These are phyloP conservation scores for Albophoma yamanashiensis DNA, from an alignment of 2,329 filamentous ascomycete genomes.

Conservation along the genomic window DNA sequence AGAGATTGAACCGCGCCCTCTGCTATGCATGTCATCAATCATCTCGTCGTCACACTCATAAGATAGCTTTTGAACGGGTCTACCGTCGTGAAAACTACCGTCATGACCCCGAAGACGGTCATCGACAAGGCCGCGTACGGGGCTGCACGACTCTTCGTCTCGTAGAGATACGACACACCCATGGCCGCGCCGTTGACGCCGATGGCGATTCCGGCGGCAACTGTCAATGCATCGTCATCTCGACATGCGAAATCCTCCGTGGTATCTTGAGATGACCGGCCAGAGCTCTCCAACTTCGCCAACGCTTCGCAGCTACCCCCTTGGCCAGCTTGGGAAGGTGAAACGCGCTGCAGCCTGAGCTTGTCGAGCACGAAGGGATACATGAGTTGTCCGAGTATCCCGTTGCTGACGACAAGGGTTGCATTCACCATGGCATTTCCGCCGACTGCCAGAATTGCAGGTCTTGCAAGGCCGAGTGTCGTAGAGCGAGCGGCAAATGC, in stretches of 20 bases:
- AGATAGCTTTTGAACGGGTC: constrained; percentile 31
- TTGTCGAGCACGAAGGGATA: constrained; percentile 24
- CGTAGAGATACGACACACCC: constrained; percentile 47
- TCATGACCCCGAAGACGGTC: constrained; percentile 46
- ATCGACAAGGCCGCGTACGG: constrained; percentile 47
- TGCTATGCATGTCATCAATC: not conserved
- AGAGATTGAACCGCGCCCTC: not conserved
- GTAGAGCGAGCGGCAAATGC: constrained; percentile 39
- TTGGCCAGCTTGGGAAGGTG: not conserved
- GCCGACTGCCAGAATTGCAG: constrained; percentile 31
- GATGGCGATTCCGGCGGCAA: constrained; percentile 40
- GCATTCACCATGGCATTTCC: constrained; percentile 38
- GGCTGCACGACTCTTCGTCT: constrained; percentile 38
- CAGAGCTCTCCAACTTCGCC: not conserved
- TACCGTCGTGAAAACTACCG: constrained; percentile 41
- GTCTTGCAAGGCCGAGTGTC: constrained; percentile 37
- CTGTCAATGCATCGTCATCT: constrained; percentile 19
- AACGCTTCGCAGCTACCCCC: not conserved
- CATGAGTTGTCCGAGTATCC: constrained; percentile 31
- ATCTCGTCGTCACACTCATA: constrained; percentile 16
- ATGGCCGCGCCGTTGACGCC: constrained; percentile 51
- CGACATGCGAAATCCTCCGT: not conserved
- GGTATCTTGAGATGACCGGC: not conserved
- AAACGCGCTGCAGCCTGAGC: constrained; percentile 11
- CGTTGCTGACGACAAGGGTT: constrained; percentile 39